Percentiles rank a stretch among this genome's conserved stretches.
These are phyloP conservation scores for Boletus rubroflammeus DNA, from an alignment of 768 basidiomycete species.

Conservation along the genomic window DNA sequence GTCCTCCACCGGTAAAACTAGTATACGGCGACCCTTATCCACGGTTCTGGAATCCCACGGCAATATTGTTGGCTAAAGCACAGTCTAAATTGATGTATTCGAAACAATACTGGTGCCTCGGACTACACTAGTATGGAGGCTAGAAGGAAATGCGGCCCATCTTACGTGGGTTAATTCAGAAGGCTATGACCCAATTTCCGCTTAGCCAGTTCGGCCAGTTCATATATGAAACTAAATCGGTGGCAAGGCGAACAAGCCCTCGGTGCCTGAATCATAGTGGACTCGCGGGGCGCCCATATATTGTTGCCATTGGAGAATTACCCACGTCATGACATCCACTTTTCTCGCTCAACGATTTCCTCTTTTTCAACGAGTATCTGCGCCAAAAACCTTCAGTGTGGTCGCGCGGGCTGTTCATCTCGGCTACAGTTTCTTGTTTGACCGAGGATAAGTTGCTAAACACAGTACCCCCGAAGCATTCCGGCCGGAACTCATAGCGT, in stretches of 20 bases:
- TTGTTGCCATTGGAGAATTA: too few species aligned
- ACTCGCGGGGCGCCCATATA: neutral
- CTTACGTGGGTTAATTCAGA: too few species aligned
- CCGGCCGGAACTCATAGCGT: neutral
- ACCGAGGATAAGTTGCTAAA: neutral
- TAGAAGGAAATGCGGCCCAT: too few species aligned
- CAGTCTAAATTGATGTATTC: neutral
- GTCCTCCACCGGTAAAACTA: neutral
- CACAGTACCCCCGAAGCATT: neutral
- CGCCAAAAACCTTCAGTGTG: neutral
- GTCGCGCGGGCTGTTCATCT: neutral
- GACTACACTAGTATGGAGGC: neutral
- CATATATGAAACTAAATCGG: neutral
- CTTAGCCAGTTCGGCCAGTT: neutral
- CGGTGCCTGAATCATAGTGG: neutral
- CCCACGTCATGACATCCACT: neutral
- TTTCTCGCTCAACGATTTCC: too few species aligned
- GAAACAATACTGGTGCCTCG: neutral
- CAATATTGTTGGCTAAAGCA: neutral
- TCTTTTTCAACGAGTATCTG: neutral
- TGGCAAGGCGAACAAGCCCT: too few species aligned
- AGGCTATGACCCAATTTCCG: neutral
- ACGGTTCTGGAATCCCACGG: neutral
- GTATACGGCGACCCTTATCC: neutral
- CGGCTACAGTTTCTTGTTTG: neutral